Percentiles rank a stretch among this genome's conserved stretches.
These are phyloP conservation scores for Circinella minor DNA, from an alignment of 371 early-diverging fungal species.

Conservation along the genomic window DNA sequence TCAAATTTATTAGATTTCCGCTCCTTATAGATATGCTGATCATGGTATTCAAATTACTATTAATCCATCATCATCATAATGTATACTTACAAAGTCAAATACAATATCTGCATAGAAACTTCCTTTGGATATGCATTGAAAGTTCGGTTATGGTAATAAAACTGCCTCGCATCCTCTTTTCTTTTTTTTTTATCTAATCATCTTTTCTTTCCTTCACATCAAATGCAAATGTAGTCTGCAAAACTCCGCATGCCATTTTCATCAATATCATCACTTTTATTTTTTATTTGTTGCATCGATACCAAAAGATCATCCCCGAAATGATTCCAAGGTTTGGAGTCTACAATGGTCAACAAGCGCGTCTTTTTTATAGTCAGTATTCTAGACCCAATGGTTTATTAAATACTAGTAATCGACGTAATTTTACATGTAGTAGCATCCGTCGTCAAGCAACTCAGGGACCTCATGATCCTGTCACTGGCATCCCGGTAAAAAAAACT, in stretches of 20 bases:
- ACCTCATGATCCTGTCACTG: conserved; percentile 14
- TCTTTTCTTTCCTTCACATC: too few species aligned
- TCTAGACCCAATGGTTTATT: background rate
- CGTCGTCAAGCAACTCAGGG: background rate
- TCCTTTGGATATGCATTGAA: background rate
- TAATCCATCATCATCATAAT: too few species aligned
- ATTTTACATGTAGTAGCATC: background rate
- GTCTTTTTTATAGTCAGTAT: background rate
- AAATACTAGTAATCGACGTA: background rate
- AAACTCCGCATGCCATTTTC: background rate
- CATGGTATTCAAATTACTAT: too few species aligned
- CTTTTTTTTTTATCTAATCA: too few species aligned
- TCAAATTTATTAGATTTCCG: too few species aligned
- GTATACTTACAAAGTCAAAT: background rate
- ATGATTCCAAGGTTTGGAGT: background rate
- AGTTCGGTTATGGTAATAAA: background rate
- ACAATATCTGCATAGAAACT: background rate
- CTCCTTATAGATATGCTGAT: too few species aligned
- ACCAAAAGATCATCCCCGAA: background rate
- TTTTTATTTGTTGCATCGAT: background rate
- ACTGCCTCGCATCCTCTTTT: too few species aligned
- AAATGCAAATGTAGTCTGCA: background rate
- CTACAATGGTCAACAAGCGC: background rate
- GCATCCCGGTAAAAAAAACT: conserved; percentile 4
- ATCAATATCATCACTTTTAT: background rate